These are phyloP conservation scores for Aspergillus carbonarius DNA, from an alignment of 2,329 filamentous ascomycete genomes.

Conservation along the genomic window DNA sequence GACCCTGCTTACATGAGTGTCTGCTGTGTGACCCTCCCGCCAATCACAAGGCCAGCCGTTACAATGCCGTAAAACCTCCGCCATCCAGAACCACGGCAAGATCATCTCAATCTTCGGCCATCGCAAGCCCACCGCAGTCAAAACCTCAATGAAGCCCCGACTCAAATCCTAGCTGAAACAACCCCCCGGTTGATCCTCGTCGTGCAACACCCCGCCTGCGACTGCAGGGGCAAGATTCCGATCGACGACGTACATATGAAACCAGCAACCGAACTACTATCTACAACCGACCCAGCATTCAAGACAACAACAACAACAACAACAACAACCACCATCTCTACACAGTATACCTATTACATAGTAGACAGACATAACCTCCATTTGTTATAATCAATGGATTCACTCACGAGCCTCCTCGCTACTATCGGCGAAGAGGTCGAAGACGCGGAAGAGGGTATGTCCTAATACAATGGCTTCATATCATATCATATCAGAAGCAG, in stretches of 20 bases:
- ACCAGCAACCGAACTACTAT: background rate
- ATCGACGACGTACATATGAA: slow-evolving; percentile 2
- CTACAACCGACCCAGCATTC: background rate
- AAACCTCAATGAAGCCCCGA: background rate
- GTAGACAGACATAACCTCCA: background rate
- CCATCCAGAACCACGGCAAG: background rate
- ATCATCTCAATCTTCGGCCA: background rate
- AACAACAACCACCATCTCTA: background rate
- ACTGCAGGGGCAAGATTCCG: slow-evolving; percentile 1
- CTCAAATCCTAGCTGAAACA: background rate
- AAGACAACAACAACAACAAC: no score
- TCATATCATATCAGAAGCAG: background rate
- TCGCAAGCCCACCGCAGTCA: background rate
- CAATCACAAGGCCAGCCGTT: background rate
- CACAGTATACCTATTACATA: background rate
- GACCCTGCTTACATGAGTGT: background rate
- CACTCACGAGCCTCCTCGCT: slow-evolving; percentile 37
- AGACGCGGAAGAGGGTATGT: slow-evolving; percentile 61
- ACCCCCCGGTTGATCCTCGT: background rate
- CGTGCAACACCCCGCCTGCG: background rate
- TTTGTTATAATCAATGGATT: slow-evolving; percentile 9
- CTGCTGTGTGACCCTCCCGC: background rate
- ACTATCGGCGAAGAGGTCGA: slow-evolving; percentile 52
- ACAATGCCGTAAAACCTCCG: background rate
- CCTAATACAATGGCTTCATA: background rate